Conservation (phyloP, 345 rosid species). For the Salix purpurea region DNA sequence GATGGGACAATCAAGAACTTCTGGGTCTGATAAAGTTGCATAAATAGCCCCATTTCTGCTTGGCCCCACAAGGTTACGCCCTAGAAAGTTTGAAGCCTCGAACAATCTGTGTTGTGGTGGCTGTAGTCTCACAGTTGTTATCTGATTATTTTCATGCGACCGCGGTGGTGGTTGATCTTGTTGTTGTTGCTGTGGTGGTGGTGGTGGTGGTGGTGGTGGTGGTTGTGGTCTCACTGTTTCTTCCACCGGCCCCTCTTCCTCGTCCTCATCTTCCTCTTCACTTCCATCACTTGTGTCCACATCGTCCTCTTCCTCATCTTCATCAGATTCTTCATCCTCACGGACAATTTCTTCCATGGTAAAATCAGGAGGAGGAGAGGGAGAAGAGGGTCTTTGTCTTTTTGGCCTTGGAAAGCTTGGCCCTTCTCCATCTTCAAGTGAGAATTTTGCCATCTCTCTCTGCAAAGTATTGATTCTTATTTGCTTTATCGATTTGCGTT, state of each 20-base stretch:
- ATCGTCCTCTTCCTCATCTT: not conserved
- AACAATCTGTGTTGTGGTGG: not conserved
- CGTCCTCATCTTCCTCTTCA: not conserved
- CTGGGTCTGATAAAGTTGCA: conserved; percentile 31
- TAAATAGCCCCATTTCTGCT: not conserved
- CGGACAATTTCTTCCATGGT: not conserved
- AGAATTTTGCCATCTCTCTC: not conserved
- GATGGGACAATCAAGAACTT: conserved; percentile 48
- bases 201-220: not conserved
- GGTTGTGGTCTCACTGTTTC: not conserved
- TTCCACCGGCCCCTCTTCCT: not conserved
- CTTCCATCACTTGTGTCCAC: not conserved
- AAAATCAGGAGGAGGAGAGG: conserved; percentile 9
- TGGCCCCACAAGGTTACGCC: not conserved
- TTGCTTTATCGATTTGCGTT: no score
- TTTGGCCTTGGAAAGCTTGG: not conserved
- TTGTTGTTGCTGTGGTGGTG: not conserved
- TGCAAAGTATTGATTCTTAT: not conserved
- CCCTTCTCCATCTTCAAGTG: not conserved
- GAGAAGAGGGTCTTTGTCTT: not conserved
- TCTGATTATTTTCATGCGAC: not conserved
- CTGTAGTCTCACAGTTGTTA: not conserved
- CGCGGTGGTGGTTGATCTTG: no score
- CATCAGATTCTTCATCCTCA: not conserved
- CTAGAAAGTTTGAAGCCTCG: not conserved